Conservation (phyloP, 305 asterid species). For the Solanum hybrid region DNA sequence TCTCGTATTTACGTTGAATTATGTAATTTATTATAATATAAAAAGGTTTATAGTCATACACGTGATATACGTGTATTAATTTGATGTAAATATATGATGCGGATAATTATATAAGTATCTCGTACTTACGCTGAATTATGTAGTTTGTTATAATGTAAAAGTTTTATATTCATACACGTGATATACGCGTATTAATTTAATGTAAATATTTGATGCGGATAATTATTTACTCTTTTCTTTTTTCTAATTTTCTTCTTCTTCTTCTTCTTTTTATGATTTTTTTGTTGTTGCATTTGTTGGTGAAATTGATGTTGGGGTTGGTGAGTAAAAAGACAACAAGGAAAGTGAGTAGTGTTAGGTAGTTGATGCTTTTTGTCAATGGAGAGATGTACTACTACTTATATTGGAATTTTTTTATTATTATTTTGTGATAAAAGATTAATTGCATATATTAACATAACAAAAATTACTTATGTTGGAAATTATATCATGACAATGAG, state of each 20-base stretch:
- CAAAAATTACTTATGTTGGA: not conserved
- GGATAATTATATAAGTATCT: not conserved
- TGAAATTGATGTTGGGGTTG: not conserved
- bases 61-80: no score
- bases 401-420: not conserved
- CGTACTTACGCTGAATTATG: not conserved
- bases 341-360: not conserved
- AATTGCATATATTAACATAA: not conserved
- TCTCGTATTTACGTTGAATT: no score
- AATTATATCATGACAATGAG: not conserved
- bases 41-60: no score
- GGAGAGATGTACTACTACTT: not conserved
- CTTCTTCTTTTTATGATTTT: not conserved
- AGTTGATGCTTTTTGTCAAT: not conserved
- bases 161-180: not conserved
- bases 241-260: not conserved
- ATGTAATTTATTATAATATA: no score
- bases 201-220: not conserved
- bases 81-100: no score
- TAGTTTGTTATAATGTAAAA: not conserved
- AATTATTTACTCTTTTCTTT: not conserved
- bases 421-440: not conserved
- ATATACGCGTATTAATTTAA: not conserved
- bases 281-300: not conserved
- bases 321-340: not conserved